Conservation (phyloP, 352 stramenopile species). For the Pythium pectinolyticum region DNA sequence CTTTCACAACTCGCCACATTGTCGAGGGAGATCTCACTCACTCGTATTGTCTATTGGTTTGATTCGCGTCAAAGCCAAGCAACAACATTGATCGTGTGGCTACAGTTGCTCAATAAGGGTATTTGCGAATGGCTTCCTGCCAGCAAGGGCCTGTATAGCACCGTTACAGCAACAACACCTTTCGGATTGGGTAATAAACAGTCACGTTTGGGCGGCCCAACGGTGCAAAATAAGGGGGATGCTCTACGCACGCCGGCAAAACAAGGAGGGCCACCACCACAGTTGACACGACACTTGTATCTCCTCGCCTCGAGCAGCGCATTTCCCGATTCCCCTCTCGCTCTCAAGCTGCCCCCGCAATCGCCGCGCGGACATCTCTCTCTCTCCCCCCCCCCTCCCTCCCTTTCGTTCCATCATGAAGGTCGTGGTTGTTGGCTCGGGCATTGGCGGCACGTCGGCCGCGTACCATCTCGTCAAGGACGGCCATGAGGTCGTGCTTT, state of each 20-base stretch:
- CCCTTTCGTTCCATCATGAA: slow-evolving; percentile 73
- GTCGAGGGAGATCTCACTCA: neutral
- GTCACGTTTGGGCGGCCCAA: neutral
- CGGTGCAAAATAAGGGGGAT: slow-evolving; percentile 16
- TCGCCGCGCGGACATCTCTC: neutral
- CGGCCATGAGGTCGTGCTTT: slow-evolving; percentile 76
- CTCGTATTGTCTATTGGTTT: too few species aligned
- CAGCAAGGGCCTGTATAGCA: too few species aligned
- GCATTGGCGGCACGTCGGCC: slow-evolving; percentile 80
- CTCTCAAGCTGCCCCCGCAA: too few species aligned
- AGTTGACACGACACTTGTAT: neutral
- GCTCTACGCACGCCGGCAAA: neutral
- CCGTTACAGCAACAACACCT: too few species aligned
- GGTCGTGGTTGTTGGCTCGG: slow-evolving; percentile 80
- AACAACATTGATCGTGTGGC: too few species aligned
- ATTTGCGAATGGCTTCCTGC: neutral
- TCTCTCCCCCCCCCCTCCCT: too few species aligned
- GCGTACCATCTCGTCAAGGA: slow-evolving; percentile 85
- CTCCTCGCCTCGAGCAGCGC: neutral
- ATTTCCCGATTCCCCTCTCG: slow-evolving; percentile 28
- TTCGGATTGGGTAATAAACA: slow-evolving; percentile 11
- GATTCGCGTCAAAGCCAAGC: too few species aligned
- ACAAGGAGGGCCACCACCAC: neutral
- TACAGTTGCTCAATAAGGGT: slow-evolving; percentile 18
- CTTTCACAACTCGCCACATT: slow-evolving; percentile 8